Conservation (phyloP, 495 filamentous ascomycete genomes). For the Talaromyces liani region DNA sequence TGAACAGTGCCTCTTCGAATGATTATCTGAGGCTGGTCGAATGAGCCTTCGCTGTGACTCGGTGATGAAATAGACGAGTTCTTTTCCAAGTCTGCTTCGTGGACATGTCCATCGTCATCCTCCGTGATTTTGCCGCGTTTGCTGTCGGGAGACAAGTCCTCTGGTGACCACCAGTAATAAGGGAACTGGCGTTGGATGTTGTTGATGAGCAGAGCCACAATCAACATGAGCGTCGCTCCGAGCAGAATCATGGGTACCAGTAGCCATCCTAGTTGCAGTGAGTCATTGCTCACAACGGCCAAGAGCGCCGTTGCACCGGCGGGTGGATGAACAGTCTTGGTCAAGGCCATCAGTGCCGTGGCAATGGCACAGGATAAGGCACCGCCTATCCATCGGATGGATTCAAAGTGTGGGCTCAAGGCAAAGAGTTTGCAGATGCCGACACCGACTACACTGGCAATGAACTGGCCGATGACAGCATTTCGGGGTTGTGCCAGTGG, state of each 20-base stretch:
- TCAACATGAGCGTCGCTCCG: conserved; percentile 57
- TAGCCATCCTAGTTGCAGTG: conserved; percentile 62
- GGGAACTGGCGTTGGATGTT: conserved; percentile 74
- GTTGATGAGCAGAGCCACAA: conserved; percentile 60
- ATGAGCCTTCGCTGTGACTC: not conserved
- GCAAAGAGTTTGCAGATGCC: conserved; percentile 66
- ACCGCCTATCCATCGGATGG: conserved; percentile 58
- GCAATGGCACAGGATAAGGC: conserved; percentile 63
- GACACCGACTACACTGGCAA: conserved; percentile 62
- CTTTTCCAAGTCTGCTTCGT: conserved; percentile 18
- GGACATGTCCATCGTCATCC: not conserved
- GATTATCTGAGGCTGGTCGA: conserved; percentile 21
- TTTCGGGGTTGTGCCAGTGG: conserved; percentile 81
- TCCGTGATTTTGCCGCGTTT: not conserved
- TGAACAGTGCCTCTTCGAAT: conserved; percentile 22
- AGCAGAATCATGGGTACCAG: conserved; percentile 62
- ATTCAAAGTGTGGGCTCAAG: conserved; percentile 34
- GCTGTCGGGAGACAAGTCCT: conserved; percentile 16
- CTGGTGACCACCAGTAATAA: conserved; percentile 59
- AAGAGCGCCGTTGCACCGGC: conserved; percentile 82
- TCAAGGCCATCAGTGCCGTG: conserved; percentile 66
- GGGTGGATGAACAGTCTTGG: conserved; percentile 77
- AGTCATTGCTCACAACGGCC: conserved; percentile 52
- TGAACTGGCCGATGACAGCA: conserved; percentile 60
- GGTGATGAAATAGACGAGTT: not conserved